Evolutionary conservation across 441 rosid species (phyloP).

Genomic region (Hypseocharis bilobata): DNA sequence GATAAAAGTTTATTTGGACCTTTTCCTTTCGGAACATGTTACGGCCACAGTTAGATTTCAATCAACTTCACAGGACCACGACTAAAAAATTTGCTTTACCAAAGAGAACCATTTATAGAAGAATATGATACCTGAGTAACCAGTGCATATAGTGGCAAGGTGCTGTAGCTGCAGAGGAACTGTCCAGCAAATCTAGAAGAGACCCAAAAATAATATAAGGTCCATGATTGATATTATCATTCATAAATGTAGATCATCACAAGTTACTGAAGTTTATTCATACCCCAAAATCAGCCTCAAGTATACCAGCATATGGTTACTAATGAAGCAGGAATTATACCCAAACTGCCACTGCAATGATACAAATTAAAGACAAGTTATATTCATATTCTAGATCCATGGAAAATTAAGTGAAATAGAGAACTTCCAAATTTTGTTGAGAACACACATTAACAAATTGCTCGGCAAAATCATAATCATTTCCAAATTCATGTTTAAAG

Average conservation of each 20-base stretch:
- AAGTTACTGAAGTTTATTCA: constrained; percentile 10
- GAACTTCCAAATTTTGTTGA: background rate
- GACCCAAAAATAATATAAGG: constrained; percentile 1
- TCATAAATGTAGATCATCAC: background rate
- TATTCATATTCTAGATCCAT: background rate
- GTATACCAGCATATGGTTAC: constrained; percentile 53
- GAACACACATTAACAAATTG: background rate
- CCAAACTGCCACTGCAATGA: constrained; percentile 60
- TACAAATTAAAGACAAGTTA: constrained; percentile 16
- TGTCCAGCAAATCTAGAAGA: constrained; percentile 67
- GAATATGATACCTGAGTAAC: constrained; percentile 44
- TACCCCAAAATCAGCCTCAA: constrained; percentile 71
- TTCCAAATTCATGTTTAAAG: no score
- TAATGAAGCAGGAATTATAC: constrained; percentile 53
- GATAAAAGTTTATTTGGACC: no score
- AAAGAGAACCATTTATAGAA: background rate
- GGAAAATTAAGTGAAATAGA: no score
- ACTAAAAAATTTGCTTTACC: background rate
- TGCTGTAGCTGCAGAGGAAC: constrained; percentile 65
- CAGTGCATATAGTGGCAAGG: constrained; percentile 55
- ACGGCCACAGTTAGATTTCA: no score
- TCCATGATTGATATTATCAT: background rate
- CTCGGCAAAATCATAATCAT: background rate
- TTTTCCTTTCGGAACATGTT: no score
- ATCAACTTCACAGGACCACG: background rate